Evolutionary conservation across 441 rosid species (phyloP), one percentile per base, ranked within the genome.

Genomic region (Gossypium aridum): DNA sequence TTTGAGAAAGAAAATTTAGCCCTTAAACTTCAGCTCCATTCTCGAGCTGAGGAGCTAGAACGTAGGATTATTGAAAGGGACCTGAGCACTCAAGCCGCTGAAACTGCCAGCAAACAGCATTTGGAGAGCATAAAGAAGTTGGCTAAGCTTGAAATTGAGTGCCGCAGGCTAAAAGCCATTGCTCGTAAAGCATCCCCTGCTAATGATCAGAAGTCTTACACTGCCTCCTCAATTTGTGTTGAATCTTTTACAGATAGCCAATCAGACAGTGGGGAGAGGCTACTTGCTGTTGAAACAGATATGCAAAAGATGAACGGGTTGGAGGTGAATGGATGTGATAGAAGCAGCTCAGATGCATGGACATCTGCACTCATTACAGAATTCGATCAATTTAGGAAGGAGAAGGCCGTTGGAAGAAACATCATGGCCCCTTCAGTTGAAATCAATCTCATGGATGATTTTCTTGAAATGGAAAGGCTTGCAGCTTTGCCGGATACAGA

Each of bases 391-490:
- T 76, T 72, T 56, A 83, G 80, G 80, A 84, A 83, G 45, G 78
- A 71, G 54, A 88, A 69, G 76, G 59, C 64, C 7, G 39, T 34
- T 31, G 86, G 81, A 62, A 86, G 83, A 74, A 87, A 83, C 26
- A 56, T 81, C 0, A 80, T 82, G 83, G 77, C 79, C 76, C 76
- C 93, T 78, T 83, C 89, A 20, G 73, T 77, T 49, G 87, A 87
- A 65, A 83, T 89, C 43, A 82, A 86, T 83, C 87, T 96, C 71
- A 89, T 93, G 98, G 97, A 93, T 84, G 98, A 93, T 81, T 95
- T 95, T 80, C 92, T 95, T 28, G 99, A 95, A 86, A 93, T 95
- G 97, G 99, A 95, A 77, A 90, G 83, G 83, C 89, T 94, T 3
- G 98, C 90, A 56, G 86, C 90, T 31, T 75, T 77, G 73, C 92